phyloP scores from a whole-genome alignment of 2,329 filamentous ascomycete genomes.

The Cryphonectria radicalis region DNA sequence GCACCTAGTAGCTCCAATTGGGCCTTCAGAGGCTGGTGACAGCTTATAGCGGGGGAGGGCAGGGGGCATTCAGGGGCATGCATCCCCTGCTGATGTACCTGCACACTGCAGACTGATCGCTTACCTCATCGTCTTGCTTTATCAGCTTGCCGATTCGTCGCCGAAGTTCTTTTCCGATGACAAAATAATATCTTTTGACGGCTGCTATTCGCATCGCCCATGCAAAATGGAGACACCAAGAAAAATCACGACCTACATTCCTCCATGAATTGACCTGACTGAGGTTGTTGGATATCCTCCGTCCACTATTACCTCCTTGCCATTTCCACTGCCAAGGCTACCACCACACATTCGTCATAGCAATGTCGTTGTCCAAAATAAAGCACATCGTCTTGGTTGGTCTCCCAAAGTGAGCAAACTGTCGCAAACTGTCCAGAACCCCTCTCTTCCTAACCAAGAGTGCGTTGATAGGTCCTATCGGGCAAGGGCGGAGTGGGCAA shows the following conservation, averaged over 20 bases:
- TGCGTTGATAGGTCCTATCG: conserved; percentile 68
- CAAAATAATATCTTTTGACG: conserved; percentile 22
- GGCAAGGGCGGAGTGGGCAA: conserved; percentile 98
- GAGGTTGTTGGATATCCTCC: neutral
- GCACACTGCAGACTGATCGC: neutral
- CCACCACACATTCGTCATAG: too few species aligned
- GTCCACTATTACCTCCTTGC: neutral
- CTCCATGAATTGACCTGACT: neutral
- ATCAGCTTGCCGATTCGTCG: conserved; percentile 30
- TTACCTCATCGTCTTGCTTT: conserved; percentile 19
- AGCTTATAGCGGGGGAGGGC: neutral
- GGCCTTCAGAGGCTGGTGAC: neutral
- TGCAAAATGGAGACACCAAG: conserved; percentile 18
- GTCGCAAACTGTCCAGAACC: neutral
- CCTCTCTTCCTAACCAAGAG: conserved; percentile 20
- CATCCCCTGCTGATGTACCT: conserved; percentile 6
- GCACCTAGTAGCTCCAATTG: neutral
- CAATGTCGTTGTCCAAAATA: conserved; percentile 71
- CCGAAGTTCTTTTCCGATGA: conserved; percentile 19
- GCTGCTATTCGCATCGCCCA: neutral
- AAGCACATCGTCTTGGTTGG: conserved; percentile 73
- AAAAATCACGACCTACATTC: neutral
- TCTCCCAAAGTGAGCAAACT: neutral
- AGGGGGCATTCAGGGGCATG: conserved; percentile 12
- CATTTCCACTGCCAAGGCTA: too few species aligned